Base-by-base conservation (phyloP, 2,329 filamentous ascomycete genomes). In the Colletotrichum phormii region DNA sequence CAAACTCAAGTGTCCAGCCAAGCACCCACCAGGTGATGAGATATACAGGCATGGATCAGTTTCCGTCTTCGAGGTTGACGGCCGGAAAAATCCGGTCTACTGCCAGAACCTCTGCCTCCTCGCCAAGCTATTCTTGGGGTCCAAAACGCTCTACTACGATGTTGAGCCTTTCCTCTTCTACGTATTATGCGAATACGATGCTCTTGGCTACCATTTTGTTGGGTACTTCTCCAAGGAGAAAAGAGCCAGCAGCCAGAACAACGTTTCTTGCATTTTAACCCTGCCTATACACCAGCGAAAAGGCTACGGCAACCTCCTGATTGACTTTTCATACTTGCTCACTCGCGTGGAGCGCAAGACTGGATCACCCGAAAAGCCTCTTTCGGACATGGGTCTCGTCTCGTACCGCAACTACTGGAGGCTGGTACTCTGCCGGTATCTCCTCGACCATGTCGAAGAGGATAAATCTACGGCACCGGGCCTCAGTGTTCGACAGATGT, bases 211-310 rank as follows among this genome's bases (percentile, higher is more conserved):
- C 80, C 97, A 98, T 80, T 97, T 99, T 77, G 96, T 98, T 31
- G 97, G 97, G n/a, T 99, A 99, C 80, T 99, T 99, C 79, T 98
- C 97, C 63, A 99, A 99, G 81, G 97, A 99, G 84, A 99, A 99
- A 84, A 89, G 97, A 55, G 93, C 95, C 2, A 96, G 94, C 82
- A 97, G 95, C 74, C 93, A 95, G 77, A 98, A 99, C 82, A 99
- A 99, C 76, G 97, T 99, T 60, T 98, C 95, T 9, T 99, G 97
- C 82, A 99, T 99, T 77, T 86, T 99, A 60, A 98, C 97, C 4
- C 86, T 99, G 51, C 97, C 97, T 0, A 98, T 98, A 67, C 97
- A 98, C 80, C 96, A 98, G 84, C 92, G 97, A 67, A 98, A 98
- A 82, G 97, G 97, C 70, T 99, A 98, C 77, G 97, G 97, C 6